A percentile compares a stretch with the other conserved stretches of the same genome.
Evolutionary conservation across 495 filamentous ascomycete genomes (phyloP).

Genomic region (Jackrogersella minutella): DNA sequence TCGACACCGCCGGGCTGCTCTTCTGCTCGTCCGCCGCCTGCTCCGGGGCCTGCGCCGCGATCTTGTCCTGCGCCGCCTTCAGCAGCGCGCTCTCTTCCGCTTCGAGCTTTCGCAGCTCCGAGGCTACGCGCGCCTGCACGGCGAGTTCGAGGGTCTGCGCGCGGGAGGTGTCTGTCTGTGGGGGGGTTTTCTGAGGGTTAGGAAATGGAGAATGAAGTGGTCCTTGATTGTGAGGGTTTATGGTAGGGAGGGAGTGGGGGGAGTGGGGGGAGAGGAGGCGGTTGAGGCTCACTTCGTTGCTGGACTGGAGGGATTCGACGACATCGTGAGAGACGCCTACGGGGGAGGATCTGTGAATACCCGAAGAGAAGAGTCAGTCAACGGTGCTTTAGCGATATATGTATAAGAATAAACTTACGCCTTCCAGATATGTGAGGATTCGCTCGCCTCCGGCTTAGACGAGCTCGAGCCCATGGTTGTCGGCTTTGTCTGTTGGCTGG

Average conservation of each 20-base stretch:
- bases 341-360: conserved; percentile 71
- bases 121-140: conserved; percentile 84
- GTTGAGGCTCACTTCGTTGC: conserved; percentile 73
- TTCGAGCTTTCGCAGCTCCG: conserved; percentile 81
- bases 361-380: conserved; percentile 17
- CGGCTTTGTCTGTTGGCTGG: conserved; percentile 22
- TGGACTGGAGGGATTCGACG: conserved; percentile 80
- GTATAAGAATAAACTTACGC: conserved; percentile 46
- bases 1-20: conserved; percentile 54
- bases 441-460: conserved; percentile 54
- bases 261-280: neutral
- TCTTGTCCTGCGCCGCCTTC: conserved; percentile 68
- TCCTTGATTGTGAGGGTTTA: no score
- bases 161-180: conserved; percentile 85
- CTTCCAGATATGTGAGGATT: conserved; percentile 57
- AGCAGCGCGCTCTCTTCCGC: conserved; percentile 64
- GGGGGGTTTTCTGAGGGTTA: conserved; percentile 8
- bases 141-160: conserved; percentile 83
- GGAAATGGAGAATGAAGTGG: conserved; percentile 3
- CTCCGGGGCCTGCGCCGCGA: conserved; percentile 50
- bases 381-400: neutral
- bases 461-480: conserved; percentile 58
- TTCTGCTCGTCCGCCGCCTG: conserved; percentile 23
- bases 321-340: conserved; percentile 87
- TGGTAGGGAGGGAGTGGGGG: no score